Percentiles rank a stretch among this genome's conserved stretches.
Conservation (phyloP, 176 grass and related monocot species). For the Paspalum vaginatum region DNA sequence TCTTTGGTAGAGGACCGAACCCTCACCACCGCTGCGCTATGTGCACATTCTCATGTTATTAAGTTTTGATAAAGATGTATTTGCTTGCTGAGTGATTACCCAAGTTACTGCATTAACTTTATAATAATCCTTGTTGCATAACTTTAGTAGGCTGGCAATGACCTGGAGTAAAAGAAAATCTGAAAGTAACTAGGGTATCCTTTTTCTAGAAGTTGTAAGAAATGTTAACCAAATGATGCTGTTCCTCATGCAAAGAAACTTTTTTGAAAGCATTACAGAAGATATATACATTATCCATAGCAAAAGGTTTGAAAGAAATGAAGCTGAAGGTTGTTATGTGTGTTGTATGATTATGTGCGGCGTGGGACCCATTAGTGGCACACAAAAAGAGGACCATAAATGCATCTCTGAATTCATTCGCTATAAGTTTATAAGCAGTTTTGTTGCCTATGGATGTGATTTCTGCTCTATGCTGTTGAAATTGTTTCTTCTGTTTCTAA, state of each 20-base stretch:
- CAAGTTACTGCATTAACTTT: background rate
- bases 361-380: background rate
- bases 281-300: background rate
- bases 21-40: too few relatives aligned
- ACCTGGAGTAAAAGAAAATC: background rate
- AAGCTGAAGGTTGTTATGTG: background rate
- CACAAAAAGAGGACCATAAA: background rate
- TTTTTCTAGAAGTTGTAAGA: background rate
- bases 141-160: background rate
- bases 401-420: conserved; percentile 4
- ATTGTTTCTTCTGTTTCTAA: background rate
- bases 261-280: background rate
- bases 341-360: background rate
- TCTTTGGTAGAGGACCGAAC: too few relatives aligned
- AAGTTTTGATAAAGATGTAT: background rate
- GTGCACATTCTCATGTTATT: background rate
- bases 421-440: background rate
- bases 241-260: background rate
- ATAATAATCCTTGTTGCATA: background rate
- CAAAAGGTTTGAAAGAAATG: background rate
- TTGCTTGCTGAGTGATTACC: background rate
- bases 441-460: background rate
- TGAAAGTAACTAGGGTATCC: background rate
- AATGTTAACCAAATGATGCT: background rate
- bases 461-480: background rate